Evolutionary conservation across 176 grass and related monocot species (phyloP).

Genomic region (Rhynchospora pubera): DNA sequence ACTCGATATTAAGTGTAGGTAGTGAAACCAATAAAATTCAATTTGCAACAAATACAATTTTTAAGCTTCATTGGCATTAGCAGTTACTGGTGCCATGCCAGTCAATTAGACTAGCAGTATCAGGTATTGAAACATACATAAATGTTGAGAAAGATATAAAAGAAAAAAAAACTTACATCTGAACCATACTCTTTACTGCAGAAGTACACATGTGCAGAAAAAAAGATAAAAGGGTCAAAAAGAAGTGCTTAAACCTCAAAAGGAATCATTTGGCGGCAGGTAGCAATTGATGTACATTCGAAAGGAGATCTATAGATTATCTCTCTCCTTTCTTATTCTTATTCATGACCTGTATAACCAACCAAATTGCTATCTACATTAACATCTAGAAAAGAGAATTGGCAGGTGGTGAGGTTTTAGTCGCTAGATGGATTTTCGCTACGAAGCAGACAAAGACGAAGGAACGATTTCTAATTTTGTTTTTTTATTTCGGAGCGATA

Average conservation of each 20-base stretch:
- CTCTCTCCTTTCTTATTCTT: conserved; percentile 32
- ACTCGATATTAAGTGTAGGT: not conserved
- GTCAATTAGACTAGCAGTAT: not conserved
- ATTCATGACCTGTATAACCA: conserved; percentile 44
- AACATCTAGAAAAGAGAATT: not conserved
- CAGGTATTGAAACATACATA: not conserved
- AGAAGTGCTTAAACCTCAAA: not conserved
- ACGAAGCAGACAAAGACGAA: too few species aligned
- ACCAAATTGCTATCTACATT: not conserved
- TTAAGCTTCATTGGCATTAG: not conserved
- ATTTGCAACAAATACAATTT: not conserved
- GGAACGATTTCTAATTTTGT: too few species aligned
- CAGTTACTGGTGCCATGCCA: not conserved
- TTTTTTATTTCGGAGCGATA: too few species aligned
- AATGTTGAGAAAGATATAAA: not conserved
- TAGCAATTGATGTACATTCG: conserved; percentile 37
- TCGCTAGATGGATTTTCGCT: too few species aligned
- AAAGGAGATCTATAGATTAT: conserved; percentile 39
- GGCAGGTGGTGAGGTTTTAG: too few species aligned
- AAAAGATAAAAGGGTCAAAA: not conserved
- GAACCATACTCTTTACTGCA: conserved; percentile 74
- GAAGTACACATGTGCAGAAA: conserved; percentile 69
- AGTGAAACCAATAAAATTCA: not conserved
- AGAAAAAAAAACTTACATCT: conserved; percentile 49
- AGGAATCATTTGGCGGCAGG: conserved; percentile 2